Percentiles rank a stretch among this genome's conserved stretches.
phyloP scores from a whole-genome alignment of 1,284 basidiomycete species.

The Pterulicium gracile region DNA sequence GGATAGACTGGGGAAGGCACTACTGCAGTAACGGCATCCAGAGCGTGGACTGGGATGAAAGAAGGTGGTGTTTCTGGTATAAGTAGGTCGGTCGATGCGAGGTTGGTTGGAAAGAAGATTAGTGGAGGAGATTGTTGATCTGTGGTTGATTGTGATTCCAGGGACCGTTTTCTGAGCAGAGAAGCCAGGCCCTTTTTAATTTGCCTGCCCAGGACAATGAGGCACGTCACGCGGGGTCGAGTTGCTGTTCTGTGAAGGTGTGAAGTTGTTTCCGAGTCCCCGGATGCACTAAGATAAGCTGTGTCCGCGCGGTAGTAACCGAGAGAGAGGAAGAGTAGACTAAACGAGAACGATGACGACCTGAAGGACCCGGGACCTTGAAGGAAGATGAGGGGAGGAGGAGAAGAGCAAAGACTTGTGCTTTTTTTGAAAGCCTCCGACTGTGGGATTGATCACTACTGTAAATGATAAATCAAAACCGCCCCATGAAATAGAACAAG shows the following conservation, averaged over 20 bases:
- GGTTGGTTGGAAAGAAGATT: too few species aligned
- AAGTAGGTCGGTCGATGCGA: too few species aligned
- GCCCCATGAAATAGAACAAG: too few species aligned
- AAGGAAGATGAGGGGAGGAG: too few species aligned
- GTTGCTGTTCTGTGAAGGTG: not conserved
- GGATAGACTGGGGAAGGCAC: not conserved
- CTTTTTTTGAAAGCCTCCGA: too few species aligned
- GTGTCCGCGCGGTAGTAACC: not conserved
- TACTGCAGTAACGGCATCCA: too few species aligned
- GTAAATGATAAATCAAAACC: too few species aligned
- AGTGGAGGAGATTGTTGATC: not conserved
- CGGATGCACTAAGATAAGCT: not conserved
- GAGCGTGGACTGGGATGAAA: too few species aligned
- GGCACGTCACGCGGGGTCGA: not conserved
- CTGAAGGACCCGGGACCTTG: not conserved
- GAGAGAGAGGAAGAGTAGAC: not conserved
- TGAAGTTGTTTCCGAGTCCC: not conserved
- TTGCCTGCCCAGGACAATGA: not conserved
- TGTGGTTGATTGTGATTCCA: not conserved
- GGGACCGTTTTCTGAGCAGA: not conserved
- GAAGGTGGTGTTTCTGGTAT: too few species aligned
- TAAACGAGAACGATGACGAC: not conserved
- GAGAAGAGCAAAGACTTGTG: too few species aligned
- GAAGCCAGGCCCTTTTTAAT: not conserved
- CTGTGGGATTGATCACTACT: too few species aligned